A percentile compares a stretch with the other conserved stretches of the same genome.
These are phyloP conservation scores for Phascolomyces articulosus DNA, from an alignment of 371 early-diverging fungal genomes.

Conservation along the genomic window DNA sequence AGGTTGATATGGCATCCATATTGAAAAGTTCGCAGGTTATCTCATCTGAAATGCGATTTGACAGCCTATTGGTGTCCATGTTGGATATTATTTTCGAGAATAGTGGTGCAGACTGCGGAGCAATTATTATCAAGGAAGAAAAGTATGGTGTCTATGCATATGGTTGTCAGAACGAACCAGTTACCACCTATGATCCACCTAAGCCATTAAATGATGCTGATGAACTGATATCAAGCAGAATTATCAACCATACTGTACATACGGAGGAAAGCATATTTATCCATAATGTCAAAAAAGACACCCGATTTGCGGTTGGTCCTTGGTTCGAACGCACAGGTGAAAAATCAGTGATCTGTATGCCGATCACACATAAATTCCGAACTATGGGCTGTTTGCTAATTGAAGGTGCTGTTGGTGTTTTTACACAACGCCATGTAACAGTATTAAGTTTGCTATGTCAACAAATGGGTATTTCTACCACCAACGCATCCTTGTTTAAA, in stretches of 20 bases:
- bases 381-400: conserved; percentile 56
- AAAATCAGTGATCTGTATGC: conserved; percentile 61
- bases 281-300: conserved; percentile 38
- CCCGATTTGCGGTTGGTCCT: conserved; percentile 45
- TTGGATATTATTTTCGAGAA: conserved; percentile 48
- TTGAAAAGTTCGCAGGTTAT: conserved; percentile 54
- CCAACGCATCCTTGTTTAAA: conserved; percentile 57
- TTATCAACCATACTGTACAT: conserved; percentile 44
- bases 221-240: conserved; percentile 36
- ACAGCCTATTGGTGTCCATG: conserved; percentile 40
- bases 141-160: conserved; percentile 43
- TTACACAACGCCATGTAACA: conserved; percentile 56
- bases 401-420: conserved; percentile 57
- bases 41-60: conserved; percentile 49
- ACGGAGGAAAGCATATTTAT: conserved; percentile 44
- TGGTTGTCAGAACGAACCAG: conserved; percentile 39
- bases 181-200: conserved; percentile 47
- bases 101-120: conserved; percentile 47
- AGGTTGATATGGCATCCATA: conserved; percentile 46
- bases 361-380: conserved; percentile 52
- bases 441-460: conserved; percentile 59
- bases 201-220: conserved; percentile 7
- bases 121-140: conserved; percentile 47
- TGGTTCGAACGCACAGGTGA: conserved; percentile 20
- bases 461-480: conserved; percentile 62